Conservation (phyloP, 139 green algal genomes). For the Coelastrella sp. region DNA sequence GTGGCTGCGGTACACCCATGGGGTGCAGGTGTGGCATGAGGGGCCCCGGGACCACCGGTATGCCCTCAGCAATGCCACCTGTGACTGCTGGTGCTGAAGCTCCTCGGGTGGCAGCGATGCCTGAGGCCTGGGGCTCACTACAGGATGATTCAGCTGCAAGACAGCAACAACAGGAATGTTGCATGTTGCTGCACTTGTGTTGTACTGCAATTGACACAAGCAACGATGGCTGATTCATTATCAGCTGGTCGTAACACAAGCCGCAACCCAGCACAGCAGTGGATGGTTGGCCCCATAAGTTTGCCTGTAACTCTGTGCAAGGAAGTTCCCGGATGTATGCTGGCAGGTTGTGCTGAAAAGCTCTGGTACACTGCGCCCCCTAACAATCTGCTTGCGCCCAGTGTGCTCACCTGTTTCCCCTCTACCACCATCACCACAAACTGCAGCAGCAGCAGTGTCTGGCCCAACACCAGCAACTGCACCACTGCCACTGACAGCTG, state of each 20-base stretch:
- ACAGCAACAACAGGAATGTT: neutral
- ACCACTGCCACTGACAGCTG: neutral
- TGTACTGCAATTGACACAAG: too few species aligned
- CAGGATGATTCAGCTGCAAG: conserved; percentile 37
- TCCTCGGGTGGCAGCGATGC: neutral
- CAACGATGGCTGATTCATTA: too few species aligned
- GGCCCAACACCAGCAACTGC: neutral
- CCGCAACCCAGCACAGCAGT: too few species aligned
- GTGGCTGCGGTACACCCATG: neutral
- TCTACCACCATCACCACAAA: neutral
- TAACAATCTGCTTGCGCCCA: neutral
- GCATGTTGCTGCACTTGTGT: neutral
- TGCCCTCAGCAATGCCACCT: conserved; percentile 38
- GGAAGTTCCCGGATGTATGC: too few species aligned
- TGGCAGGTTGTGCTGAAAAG: too few species aligned
- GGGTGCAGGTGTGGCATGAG: neutral
- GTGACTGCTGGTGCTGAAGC: conserved; percentile 1
- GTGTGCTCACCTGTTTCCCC: conserved; percentile 18
- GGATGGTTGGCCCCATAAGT: too few species aligned
- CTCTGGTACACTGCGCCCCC: too few species aligned
- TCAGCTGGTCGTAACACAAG: too few species aligned
- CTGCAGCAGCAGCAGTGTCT: neutral
- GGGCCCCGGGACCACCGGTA: conserved; percentile 1
- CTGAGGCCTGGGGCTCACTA: conserved; percentile 1
- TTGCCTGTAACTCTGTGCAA: too few species aligned